A percentile compares a stretch with the other conserved stretches of the same genome.
Evolutionary conservation across 495 filamentous ascomycete genomes (phyloP).

Genomic region (Xylaria grammica): DNA sequence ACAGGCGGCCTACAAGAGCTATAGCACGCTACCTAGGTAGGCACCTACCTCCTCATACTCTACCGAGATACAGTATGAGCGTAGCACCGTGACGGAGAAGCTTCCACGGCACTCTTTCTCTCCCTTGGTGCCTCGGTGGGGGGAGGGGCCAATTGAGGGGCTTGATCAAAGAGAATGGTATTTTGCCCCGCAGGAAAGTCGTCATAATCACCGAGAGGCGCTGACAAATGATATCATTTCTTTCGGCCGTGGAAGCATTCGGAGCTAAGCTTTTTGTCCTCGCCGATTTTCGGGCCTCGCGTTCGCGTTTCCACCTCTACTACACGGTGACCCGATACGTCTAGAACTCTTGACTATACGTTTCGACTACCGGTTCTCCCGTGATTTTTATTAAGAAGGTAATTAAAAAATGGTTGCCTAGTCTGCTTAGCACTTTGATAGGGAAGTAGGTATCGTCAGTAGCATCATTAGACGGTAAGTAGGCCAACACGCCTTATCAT

Average conservation of each 20-base stretch:
- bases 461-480: background rate
- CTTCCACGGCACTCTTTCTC: constrained; percentile 19
- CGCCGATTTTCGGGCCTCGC: background rate
- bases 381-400: too few relatives aligned
- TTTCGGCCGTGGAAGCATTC: background rate
- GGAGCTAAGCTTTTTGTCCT: background rate
- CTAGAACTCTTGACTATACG: too few relatives aligned
- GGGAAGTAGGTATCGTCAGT: too few relatives aligned
- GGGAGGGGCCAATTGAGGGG: constrained; percentile 17
- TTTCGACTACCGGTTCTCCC: too few relatives aligned
- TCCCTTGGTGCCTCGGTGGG: constrained; percentile 17
- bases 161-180: constrained; percentile 10
- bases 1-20: too few relatives aligned
- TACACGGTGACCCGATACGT: too few relatives aligned
- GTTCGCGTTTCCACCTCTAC: too few relatives aligned
- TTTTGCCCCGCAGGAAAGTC: constrained; percentile 29
- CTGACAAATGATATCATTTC: constrained; percentile 42
- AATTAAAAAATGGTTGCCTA: too few relatives aligned
- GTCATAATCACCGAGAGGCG: constrained; percentile 31
- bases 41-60: too few relatives aligned
- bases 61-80: constrained; percentile 2
- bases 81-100: constrained; percentile 8
- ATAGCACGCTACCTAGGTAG: background rate
- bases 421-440: too few relatives aligned
- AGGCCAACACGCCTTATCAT: background rate